Conservation (phyloP, 768 basidiomycete species). For the Calocera viscosa region DNA sequence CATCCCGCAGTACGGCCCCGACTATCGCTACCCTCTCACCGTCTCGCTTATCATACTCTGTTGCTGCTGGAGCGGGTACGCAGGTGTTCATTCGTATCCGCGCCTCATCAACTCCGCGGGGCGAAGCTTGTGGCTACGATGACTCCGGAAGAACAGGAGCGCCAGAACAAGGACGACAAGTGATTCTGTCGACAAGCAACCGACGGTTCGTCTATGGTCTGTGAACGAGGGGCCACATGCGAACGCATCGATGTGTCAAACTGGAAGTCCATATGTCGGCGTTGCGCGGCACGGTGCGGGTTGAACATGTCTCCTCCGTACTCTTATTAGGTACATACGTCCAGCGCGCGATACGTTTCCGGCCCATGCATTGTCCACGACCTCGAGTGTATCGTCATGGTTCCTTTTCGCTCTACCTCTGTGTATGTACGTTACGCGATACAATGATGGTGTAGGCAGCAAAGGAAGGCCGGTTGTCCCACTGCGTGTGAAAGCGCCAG, state of each 20-base stretch:
- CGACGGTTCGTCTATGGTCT: conserved; percentile 15
- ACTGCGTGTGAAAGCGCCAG: no score
- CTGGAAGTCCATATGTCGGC: conserved; percentile 11
- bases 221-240: not conserved
- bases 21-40: conserved; percentile 15
- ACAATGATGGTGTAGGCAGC: not conserved
- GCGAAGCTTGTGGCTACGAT: conserved; percentile 10
- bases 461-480: no score
- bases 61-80: conserved; percentile 12
- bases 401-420: not conserved
- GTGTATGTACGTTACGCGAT: conserved; percentile 5
- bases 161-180: conserved; percentile 12
- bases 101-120: conserved; percentile 11
- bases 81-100: conserved; percentile 7
- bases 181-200: conserved; percentile 17
- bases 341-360: no score
- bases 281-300: no score
- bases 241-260: not conserved
- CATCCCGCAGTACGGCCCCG: conserved; percentile 14
- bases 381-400: not conserved
- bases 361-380: not conserved
- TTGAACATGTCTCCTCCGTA: not conserved
- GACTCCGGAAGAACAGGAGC: conserved; percentile 15
- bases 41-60: conserved; percentile 14
- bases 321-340: not conserved